Conservation (phyloP, 1,284 basidiomycete genomes). For the Earliella scabrosa region DNA sequence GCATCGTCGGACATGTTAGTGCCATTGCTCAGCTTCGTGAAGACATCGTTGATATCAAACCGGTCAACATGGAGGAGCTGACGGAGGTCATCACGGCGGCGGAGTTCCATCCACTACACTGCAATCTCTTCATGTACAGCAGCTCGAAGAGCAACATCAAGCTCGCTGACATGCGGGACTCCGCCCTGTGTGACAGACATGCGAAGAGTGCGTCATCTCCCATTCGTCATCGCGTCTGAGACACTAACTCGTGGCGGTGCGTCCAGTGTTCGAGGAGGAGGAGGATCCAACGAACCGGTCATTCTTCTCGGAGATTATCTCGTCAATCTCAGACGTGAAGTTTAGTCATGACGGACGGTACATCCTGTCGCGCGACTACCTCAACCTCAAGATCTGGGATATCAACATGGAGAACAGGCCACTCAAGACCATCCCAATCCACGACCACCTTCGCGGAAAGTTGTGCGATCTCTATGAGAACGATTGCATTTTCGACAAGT, state of each 20-base stretch:
- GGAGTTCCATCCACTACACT: conserved; percentile 97
- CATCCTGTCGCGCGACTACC: conserved; percentile 96
- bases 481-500: conserved; percentile 99
- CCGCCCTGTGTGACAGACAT: conserved; percentile 95
- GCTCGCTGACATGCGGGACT: conserved; percentile 99
- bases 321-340: conserved; percentile 99
- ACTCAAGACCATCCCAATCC: conserved; percentile 97
- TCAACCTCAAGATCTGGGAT: conserved; percentile 99
- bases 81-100: conserved; percentile 99
- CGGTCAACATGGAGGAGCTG: conserved; percentile 99
- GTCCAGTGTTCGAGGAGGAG: conserved; percentile 93
- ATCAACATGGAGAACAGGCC: conserved; percentile 99
- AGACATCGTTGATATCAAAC: conserved; percentile 99
- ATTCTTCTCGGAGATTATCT: conserved; percentile 99
- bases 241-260: conserved; percentile 17
- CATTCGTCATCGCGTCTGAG: conserved; percentile 3
- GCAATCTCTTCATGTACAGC: conserved; percentile 99
- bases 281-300: conserved; percentile 97
- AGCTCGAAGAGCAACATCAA: conserved; percentile 99
- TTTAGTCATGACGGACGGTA: conserved; percentile 98
- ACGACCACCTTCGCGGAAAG: conserved; percentile 97
- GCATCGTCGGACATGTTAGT: not conserved
- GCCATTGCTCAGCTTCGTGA: conserved; percentile 5
- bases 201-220: conserved; percentile 81
- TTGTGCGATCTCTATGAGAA: conserved; percentile 99